Evolutionary conservation across 1,284 basidiomycete species (phyloP).

Genomic region (Entoloma clypeatum): DNA sequence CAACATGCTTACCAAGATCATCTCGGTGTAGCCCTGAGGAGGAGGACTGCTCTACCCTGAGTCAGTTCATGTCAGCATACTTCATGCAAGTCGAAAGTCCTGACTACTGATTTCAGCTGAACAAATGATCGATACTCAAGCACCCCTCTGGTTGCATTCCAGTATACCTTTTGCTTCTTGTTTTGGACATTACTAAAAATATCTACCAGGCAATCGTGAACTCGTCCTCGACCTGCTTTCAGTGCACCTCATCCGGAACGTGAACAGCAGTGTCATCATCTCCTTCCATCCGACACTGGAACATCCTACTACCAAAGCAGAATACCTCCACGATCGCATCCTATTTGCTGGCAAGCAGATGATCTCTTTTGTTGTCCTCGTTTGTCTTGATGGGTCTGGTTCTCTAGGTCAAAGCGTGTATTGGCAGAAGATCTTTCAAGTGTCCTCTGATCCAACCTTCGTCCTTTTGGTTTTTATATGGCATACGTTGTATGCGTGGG

Average conservation of each 20-base stretch:
- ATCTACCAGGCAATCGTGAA: conserved; percentile 17
- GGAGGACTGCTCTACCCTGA: conserved; percentile 15
- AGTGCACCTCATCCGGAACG: conserved; percentile 41
- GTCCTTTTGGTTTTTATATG: conserved; percentile 43
- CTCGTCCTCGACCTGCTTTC: conserved; percentile 34
- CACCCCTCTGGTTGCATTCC: conserved; percentile 41
- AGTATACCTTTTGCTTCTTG: conserved; percentile 20
- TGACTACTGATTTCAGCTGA: conserved; percentile 12
- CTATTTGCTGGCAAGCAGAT: conserved; percentile 33
- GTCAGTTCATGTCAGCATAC: conserved; percentile 8
- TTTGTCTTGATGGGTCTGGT: not conserved
- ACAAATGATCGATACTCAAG: conserved; percentile 49
- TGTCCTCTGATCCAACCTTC: conserved; percentile 45
- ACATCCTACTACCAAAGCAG: conserved; percentile 29
- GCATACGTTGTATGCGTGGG: conserved; percentile 53
- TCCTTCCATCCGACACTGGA: conserved; percentile 38
- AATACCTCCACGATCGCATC: conserved; percentile 38
- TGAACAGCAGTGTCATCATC: conserved; percentile 40
- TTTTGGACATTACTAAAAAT: not conserved
- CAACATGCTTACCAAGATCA: not conserved
- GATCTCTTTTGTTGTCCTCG: not conserved
- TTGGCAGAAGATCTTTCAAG: conserved; percentile 43
- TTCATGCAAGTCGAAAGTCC: not conserved
- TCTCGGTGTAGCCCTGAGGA: conserved; percentile 10
- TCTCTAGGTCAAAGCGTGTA: conserved; percentile 45